Conservation (phyloP, 2,329 filamentous ascomycete species). For the Aspergillus vadensis region DNA sequence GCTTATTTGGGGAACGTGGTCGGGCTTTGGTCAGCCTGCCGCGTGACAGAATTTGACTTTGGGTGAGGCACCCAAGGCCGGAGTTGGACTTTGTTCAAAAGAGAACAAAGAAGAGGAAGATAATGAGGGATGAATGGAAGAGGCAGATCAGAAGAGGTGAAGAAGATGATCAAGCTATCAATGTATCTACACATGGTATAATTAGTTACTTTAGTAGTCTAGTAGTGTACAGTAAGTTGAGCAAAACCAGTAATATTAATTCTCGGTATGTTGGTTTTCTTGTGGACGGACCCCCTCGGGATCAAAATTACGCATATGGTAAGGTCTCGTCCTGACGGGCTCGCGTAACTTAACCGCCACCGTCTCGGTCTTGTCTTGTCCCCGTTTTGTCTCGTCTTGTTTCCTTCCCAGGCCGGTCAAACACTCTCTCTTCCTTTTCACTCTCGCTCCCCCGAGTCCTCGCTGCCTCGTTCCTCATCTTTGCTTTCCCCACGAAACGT, state of each 20-base stretch:
- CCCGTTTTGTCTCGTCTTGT: slow-evolving; percentile 26
- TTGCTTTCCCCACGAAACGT: slow-evolving; percentile 18
- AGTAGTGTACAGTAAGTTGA: no score
- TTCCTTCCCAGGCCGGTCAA: slow-evolving; percentile 15
- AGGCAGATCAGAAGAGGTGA: neutral
- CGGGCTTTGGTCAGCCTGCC: slow-evolving; percentile 13
- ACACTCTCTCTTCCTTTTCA: slow-evolving; percentile 20
- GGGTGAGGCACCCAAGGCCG: neutral
- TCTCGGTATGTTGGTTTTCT: neutral
- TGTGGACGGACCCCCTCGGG: slow-evolving; percentile 8
- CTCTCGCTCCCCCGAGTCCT: slow-evolving; percentile 21
- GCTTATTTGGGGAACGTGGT: slow-evolving; percentile 8
- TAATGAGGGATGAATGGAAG: neutral
- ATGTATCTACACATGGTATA: neutral
- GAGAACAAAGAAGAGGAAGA: neutral
- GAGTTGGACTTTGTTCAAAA: neutral
- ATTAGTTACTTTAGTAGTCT: no score
- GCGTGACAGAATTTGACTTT: slow-evolving; percentile 17
- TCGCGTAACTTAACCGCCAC: slow-evolving; percentile 34
- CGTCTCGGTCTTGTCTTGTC: slow-evolving; percentile 24
- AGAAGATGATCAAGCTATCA: neutral
- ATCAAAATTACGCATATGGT: slow-evolving; percentile 26
- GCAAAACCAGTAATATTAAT: neutral
- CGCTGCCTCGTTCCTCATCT: slow-evolving; percentile 10
- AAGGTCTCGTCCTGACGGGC: slow-evolving; percentile 25